Evolutionary conservation across 2,329 filamentous ascomycete genomes (phyloP).

Genomic region (Albifimbria verrucaria): DNA sequence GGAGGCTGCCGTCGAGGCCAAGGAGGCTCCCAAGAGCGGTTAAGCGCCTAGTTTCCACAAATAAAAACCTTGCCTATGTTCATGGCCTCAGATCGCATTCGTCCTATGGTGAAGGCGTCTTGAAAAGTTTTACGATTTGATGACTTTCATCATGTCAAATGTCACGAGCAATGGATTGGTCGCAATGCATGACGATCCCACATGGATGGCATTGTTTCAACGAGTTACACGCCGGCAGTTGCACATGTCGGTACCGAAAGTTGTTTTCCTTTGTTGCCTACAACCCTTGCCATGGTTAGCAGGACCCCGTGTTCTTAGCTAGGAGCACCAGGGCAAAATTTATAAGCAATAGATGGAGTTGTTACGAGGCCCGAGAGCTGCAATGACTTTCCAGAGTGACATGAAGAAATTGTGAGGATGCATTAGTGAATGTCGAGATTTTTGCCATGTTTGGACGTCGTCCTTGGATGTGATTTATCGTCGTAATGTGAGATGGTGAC

Average conservation of each 20-base stretch:
- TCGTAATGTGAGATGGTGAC: too few species aligned
- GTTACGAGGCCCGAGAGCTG: neutral
- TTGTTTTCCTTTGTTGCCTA: conserved; percentile 35
- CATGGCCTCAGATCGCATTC: conserved; percentile 20
- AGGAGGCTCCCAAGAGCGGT: conserved; percentile 69
- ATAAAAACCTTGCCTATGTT: conserved; percentile 20
- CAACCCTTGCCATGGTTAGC: conserved; percentile 27
- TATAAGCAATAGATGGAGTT: neutral
- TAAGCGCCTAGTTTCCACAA: conserved; percentile 19
- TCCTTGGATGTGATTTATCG: too few species aligned
- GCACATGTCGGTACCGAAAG: conserved; percentile 12
- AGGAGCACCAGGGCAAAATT: conserved; percentile 9
- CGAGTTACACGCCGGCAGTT: conserved; percentile 33
- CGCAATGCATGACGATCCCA: conserved; percentile 37
- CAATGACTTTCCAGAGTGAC: too few species aligned
- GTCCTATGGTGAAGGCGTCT: conserved; percentile 16
- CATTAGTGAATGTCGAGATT: too few species aligned
- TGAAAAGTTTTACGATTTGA: conserved; percentile 27
- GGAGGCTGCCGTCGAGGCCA: conserved; percentile 86
- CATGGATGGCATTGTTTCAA: conserved; percentile 42
- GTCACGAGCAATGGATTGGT: conserved; percentile 37
- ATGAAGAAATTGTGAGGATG: too few species aligned
- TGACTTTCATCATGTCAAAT: conserved; percentile 31
- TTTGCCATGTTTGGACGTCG: too few species aligned
- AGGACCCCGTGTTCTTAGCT: conserved; percentile 27